Conservation (phyloP, 768 basidiomycete species). For the Suillus ampliporus region DNA sequence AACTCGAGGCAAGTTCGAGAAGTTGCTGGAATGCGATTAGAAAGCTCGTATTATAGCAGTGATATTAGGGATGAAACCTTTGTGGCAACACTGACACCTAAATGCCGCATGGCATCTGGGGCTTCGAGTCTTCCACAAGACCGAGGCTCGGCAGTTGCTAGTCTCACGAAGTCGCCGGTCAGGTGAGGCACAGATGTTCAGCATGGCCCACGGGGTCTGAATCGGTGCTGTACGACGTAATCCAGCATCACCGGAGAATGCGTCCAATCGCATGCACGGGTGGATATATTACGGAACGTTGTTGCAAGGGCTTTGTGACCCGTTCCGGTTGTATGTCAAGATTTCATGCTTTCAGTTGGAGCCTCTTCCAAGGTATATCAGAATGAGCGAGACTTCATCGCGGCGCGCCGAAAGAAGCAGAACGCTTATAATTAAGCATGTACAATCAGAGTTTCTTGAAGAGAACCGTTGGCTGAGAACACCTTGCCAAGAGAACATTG, state of each 20-base stretch:
- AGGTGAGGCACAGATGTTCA: neutral
- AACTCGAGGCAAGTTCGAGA: neutral
- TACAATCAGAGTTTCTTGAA: neutral
- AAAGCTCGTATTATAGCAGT: neutral
- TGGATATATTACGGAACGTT: neutral
- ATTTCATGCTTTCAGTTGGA: no score
- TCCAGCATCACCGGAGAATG: neutral
- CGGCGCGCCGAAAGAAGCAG: neutral
- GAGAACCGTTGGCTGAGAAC: neutral
- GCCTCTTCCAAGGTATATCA: neutral
- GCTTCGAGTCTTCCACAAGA: neutral
- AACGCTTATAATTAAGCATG: neutral
- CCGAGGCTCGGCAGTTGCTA: neutral
- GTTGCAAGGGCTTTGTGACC: neutral
- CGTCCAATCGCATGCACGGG: no score
- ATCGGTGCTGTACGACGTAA: neutral
- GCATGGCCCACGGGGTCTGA: neutral
- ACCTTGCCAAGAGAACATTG: neutral
- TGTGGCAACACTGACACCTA: neutral
- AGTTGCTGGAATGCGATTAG: conserved; percentile 6
- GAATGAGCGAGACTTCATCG: neutral
- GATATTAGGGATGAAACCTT: no score
- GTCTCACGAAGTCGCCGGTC: neutral
- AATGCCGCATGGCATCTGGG: neutral
- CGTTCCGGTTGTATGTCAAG: neutral